Conservation (phyloP, 2,329 filamentous ascomycete species). For the Aspergillus sp. region DNA sequence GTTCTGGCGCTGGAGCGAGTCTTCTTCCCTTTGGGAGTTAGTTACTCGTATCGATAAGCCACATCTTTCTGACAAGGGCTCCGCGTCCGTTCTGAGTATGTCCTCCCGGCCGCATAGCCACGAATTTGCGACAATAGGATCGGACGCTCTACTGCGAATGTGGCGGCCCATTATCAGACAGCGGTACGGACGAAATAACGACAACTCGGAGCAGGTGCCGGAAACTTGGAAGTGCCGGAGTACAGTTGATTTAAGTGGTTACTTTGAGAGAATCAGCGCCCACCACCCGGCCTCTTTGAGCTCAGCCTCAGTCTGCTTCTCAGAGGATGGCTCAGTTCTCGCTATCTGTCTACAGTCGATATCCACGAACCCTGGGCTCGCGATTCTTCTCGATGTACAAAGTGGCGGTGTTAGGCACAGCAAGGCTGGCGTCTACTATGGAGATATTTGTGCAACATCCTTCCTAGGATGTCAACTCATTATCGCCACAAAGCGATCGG, state of each 20-base stretch:
- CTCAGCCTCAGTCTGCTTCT: constrained; percentile 74
- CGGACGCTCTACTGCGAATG: constrained; percentile 75
- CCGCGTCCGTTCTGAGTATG: constrained; percentile 70
- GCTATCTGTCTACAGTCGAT: constrained; percentile 58
- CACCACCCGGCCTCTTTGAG: constrained; percentile 37
- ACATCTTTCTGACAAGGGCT: constrained; percentile 63
- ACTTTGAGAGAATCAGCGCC: constrained; percentile 29
- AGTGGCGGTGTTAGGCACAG: constrained; percentile 69
- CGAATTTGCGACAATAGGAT: constrained; percentile 83
- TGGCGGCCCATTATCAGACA: constrained; percentile 78
- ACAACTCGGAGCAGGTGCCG: constrained; percentile 52
- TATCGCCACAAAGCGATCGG: constrained; percentile 72
- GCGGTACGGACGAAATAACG: constrained; percentile 69
- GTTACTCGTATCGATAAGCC: constrained; percentile 83
- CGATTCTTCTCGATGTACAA: constrained; percentile 77
- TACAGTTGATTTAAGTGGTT: constrained; percentile 54
- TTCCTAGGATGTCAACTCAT: constrained; percentile 77
- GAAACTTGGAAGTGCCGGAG: constrained; percentile 76
- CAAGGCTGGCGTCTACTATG: constrained; percentile 69
- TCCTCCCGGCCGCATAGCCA: constrained; percentile 69
- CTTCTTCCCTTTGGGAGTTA: constrained; percentile 68
- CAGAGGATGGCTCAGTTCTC: constrained; percentile 82
- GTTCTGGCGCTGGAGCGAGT: constrained; percentile 76
- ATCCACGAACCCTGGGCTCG: constrained; percentile 59
- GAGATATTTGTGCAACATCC: constrained; percentile 67